Base-by-base conservation (phyloP, 208 protist species). In the Angomonas desouzai region DNA sequence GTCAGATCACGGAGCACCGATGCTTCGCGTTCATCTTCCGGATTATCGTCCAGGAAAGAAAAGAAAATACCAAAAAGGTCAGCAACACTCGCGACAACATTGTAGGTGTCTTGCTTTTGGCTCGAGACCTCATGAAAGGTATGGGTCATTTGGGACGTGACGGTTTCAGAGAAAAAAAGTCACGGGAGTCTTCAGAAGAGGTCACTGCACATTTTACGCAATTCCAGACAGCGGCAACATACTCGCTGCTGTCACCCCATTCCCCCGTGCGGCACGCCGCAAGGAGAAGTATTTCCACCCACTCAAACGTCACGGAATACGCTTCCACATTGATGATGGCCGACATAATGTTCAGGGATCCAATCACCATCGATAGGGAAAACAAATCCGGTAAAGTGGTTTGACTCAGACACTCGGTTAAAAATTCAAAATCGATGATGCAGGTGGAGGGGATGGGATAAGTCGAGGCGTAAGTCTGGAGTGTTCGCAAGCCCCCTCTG, bases 241-340 rank as follows among this genome's bases (percentile, higher is more conserved):
- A 36, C 9, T 34, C 9, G 28, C 64, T 62, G 10, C 3, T 56
- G 6, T 51, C 30, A 4, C 66, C 59, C 65, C 67, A 78, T 18
- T 60, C 29, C 18, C 18, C 55, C 3, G 33, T 23, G 2, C 16
- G 10, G 11, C 33, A 25, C 3, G 13, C 23, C 1, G 29, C 55
- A 2, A 18, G 3, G 4, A 33, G 32, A n/a, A 60, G 32, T 33
- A 67, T 69, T 70, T 93, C 87, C 53, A 91, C 89, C 87, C 84
- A 91, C 66, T 93, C 87, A 48, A 93, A 81, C 23, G 76, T 88
- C 47, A 93, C 76, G n/a, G 75, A 74, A 2, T 62, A 68, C 9
- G 84, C 64, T 36, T 74, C 53, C 45, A 58, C 51, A 11, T 30
- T n/a, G 23, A 87, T 82, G 13, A 93, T 73, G 20, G 59, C 76